Evolutionary conservation across 2,329 filamentous ascomycete species (phyloP).

Genomic region (Cytospora chrysosperma): DNA sequence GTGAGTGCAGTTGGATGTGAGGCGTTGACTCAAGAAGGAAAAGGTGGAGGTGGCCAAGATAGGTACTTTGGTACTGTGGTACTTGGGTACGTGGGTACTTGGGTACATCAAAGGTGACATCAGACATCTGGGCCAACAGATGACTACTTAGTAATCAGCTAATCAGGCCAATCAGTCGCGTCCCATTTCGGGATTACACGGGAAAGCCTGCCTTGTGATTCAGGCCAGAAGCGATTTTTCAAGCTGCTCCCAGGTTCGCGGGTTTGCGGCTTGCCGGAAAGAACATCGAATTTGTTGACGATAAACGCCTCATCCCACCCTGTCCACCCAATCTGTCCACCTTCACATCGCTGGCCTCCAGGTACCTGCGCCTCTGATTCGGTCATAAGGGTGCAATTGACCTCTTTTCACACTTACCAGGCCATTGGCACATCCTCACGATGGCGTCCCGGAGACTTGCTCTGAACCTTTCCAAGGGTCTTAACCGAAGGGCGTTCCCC

Average conservation of each 20-base stretch:
- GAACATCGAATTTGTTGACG: constrained; percentile 19
- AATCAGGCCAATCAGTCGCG: constrained; percentile 4
- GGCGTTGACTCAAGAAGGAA: not conserved
- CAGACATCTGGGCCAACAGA: not conserved
- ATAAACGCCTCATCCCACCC: constrained; percentile 23
- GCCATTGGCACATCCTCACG: constrained; percentile 39
- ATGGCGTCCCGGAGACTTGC: constrained; percentile 99
- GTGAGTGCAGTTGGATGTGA: not conserved
- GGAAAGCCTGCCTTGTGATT: constrained; percentile 13
- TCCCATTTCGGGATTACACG: constrained; percentile 9
- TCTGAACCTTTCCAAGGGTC: constrained; percentile 86
- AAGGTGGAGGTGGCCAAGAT: not conserved
- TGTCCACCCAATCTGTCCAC: constrained; percentile 5
- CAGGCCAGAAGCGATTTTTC: constrained; percentile 15
- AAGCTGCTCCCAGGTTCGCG: constrained; percentile 14
- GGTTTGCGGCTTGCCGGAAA: constrained; percentile 20
- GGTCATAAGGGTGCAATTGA: constrained; percentile 15
- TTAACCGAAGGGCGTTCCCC: constrained; percentile 82
- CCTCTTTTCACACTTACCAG: constrained; percentile 9
- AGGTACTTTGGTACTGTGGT: not conserved
- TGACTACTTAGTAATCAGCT: constrained; percentile 14
- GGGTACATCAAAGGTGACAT: not conserved
- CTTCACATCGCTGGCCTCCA: constrained; percentile 15
- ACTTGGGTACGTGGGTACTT: not conserved
- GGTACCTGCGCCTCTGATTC: constrained; percentile 8